Evolutionary conservation across 495 filamentous ascomycete species (phyloP), one percentile per base, ranked within the genome.

Genomic region (Penicillium soppii): DNA sequence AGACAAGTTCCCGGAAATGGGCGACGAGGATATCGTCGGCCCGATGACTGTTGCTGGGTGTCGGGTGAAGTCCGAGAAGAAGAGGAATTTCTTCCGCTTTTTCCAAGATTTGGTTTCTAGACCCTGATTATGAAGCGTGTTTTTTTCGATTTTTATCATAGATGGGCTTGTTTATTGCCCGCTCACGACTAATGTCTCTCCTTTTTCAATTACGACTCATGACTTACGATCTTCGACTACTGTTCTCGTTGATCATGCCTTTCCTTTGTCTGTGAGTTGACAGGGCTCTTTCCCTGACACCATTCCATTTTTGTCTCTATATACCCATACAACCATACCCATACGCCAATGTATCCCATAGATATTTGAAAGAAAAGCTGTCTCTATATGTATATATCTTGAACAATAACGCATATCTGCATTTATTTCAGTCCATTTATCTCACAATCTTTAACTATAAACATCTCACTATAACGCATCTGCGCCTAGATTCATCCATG

Each of bases 21-120:
- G 89, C 22, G 90, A 96, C 57, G 85, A 90, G 47, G 90, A 95
- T 63, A 94, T 96, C 51, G 90, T 97, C 12, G 92, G 91, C 1
- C 91, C 92, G 3, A 97, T 97, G 92, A 82, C 65, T 23, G 71
- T 74, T 36, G 65, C 67, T 15, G 67, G 74, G n/a, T 72, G 66
- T 44, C 68, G 66, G 7, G 46, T 54, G 23, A 65, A 54, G 17
- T 69, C 70, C 3, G 40, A 68, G 41, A 75, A 61, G 57, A 72
- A 77, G 56, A 66, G 72, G 35, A 73, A 63, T 43, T 72, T 79
- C 56, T 67, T 79, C 66, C 62, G 63, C 39, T 77, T 79, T 54
- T 70, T 79, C 58, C 70, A 73, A 39, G 72, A 74, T 43, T 59
- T 77, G 2, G 69, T 77, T 32, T 64, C 60, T 22, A 59, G 71